These are phyloP conservation scores for Sclerotiophoma versabilis DNA, from an alignment of 2,329 filamentous ascomycete genomes.

Conservation along the genomic window DNA sequence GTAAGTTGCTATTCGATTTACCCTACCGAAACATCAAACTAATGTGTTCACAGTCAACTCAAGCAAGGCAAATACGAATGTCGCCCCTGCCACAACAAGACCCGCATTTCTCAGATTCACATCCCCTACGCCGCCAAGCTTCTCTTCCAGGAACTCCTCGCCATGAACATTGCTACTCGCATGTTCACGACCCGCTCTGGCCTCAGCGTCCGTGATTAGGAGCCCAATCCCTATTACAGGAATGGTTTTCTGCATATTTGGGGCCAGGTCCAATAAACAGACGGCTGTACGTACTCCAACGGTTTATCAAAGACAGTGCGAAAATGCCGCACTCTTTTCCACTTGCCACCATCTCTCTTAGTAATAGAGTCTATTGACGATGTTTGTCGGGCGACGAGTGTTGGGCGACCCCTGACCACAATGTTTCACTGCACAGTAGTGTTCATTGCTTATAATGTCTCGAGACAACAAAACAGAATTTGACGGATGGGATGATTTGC, in stretches of 20 bases:
- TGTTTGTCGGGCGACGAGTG: no score
- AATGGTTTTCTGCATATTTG: background rate
- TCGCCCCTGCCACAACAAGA: slow-evolving; percentile 98
- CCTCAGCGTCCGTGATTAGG: slow-evolving; percentile 67
- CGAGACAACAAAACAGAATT: background rate
- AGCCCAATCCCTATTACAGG: background rate
- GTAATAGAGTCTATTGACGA: no score
- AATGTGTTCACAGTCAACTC: slow-evolving; percentile 70
- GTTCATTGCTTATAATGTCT: no score
- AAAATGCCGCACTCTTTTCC: no score
- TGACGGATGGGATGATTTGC: slow-evolving; percentile 7
- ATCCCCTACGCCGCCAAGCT: slow-evolving; percentile 98
- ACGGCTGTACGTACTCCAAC: background rate
- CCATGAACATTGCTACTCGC: slow-evolving; percentile 97
- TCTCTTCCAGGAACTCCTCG: slow-evolving; percentile 95
- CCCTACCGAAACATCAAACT: slow-evolving; percentile 14
- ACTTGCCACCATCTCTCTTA: no score
- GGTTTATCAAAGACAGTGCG: background rate
- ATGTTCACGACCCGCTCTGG: slow-evolving; percentile 92
- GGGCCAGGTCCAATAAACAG: background rate
- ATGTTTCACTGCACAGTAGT: no score
- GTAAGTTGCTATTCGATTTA: slow-evolving; percentile 66
- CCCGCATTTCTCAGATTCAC: slow-evolving; percentile 95
- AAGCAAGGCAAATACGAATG: slow-evolving; percentile 97
- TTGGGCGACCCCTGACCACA: no score